Percentiles rank a stretch among this genome's conserved stretches.
phyloP scores from a whole-genome alignment of 2,329 filamentous ascomycete genomes.

The Aspergillus brasiliensis region DNA sequence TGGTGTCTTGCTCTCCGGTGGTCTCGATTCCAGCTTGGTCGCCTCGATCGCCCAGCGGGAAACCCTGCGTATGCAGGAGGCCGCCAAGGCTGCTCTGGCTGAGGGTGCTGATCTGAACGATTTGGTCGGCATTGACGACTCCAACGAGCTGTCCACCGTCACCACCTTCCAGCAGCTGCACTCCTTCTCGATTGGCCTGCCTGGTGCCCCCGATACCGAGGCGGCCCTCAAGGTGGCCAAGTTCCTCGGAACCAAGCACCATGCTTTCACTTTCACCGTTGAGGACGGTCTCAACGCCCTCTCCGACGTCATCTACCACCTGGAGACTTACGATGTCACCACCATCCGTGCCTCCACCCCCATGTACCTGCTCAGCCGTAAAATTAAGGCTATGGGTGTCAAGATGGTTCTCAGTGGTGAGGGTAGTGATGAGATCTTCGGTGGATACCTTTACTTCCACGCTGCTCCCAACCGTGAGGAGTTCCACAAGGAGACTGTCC shows the following conservation, averaged over 20 bases:
- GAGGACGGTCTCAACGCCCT: constrained; percentile 96
- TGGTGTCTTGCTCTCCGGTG: constrained; percentile 91
- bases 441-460: constrained; percentile 98
- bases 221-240: constrained; percentile 91
- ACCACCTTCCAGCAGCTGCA: constrained; percentile 93
- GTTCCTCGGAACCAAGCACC: constrained; percentile 96
- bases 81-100: constrained; percentile 51
- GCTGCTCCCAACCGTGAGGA: constrained; percentile 84
- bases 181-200: constrained; percentile 97
- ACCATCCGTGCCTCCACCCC: constrained; percentile 97
- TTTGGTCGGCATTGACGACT: constrained; percentile 91
- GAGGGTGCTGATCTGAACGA: constrained; percentile 52
- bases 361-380: constrained; percentile 96
- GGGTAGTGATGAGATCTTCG: constrained; percentile 97
- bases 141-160: constrained; percentile 83
- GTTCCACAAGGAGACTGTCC: constrained; percentile 95
- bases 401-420: constrained; percentile 99
- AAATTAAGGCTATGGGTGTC: constrained; percentile 99
- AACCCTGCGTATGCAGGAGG: constrained; percentile 73
- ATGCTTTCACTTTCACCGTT: constrained; percentile 97
- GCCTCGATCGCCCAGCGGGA: constrained; percentile 95
- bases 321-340: constrained; percentile 97
- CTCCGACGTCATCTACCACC: constrained; percentile 95
- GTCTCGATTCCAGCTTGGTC: constrained; percentile 92
- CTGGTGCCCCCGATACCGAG: constrained; percentile 86